These are phyloP conservation scores for Ogataea sp. DNA, from an alignment of 805 yeast species.

Conservation along the genomic window DNA sequence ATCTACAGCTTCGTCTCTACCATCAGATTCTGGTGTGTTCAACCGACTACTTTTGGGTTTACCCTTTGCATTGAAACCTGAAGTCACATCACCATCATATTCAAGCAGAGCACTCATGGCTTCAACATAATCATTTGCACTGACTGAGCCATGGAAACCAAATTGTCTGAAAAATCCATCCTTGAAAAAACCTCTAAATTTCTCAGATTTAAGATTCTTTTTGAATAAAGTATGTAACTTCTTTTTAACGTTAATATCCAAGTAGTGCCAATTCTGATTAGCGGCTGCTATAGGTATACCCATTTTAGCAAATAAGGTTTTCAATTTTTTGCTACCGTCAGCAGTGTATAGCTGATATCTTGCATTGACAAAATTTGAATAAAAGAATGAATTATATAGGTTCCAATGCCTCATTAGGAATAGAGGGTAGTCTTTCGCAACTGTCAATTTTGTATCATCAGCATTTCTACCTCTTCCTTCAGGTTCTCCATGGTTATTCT, in stretches of 20 bases:
- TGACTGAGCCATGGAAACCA: conserved; percentile 80
- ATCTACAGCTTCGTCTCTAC: conserved; percentile 1
- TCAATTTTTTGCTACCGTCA: conserved; percentile 78
- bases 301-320: conserved; percentile 92
- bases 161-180: conserved; percentile 82
- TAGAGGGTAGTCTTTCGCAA: conserved; percentile 79
- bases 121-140: conserved; percentile 92
- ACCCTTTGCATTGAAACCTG: conserved; percentile 9
- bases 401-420: conserved; percentile 91
- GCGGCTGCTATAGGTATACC: conserved; percentile 88
- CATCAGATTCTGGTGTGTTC: conserved; percentile 15
- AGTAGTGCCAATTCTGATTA: conserved; percentile 85
- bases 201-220: conserved; percentile 65
- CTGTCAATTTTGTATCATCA: conserved; percentile 33
- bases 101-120: conserved; percentile 80
- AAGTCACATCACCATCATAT: conserved; percentile 34
- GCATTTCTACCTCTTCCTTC: conserved; percentile 21
- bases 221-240: conserved; percentile 62
- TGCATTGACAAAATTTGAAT: conserved; percentile 87
- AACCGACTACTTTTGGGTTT: conserved; percentile 4
- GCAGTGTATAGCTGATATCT: conserved; percentile 85
- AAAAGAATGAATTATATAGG: conserved; percentile 80
- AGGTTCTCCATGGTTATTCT: background rate
- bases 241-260: conserved; percentile 73
- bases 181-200: conserved; percentile 71